Conservation (phyloP, 805 yeast species). For the Myxozyma udenii region DNA sequence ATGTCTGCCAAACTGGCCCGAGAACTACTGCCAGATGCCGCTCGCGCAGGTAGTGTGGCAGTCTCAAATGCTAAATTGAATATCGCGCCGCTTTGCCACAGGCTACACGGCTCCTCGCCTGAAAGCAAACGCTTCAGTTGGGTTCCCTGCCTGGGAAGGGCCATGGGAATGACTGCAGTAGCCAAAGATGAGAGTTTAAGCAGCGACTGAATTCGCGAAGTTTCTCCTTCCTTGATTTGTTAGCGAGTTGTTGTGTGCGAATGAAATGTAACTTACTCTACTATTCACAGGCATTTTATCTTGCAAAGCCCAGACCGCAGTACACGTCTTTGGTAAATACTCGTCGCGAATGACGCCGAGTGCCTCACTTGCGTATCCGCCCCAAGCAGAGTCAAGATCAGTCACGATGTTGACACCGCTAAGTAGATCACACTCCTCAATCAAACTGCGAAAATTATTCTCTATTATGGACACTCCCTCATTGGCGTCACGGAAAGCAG, state of each 20-base stretch:
- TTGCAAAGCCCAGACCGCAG: slow-evolving; percentile 50
- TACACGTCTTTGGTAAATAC: slow-evolving; percentile 49
- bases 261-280: slow-evolving; percentile 1
- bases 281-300: slow-evolving; percentile 10
- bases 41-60: slow-evolving; percentile 24
- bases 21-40: slow-evolving; percentile 1
- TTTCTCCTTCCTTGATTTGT: slow-evolving; percentile 1
- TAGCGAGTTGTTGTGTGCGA: neutral
- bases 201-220: slow-evolving; percentile 17
- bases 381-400: slow-evolving; percentile 81
- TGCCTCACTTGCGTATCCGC: slow-evolving; percentile 60
- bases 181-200: slow-evolving; percentile 14
- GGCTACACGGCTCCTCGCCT: slow-evolving; percentile 10
- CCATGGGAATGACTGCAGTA: slow-evolving; percentile 29
- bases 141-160: slow-evolving; percentile 4
- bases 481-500: slow-evolving; percentile 50
- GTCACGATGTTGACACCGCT: slow-evolving; percentile 67
- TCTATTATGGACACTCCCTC: slow-evolving; percentile 45
- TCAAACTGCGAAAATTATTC: slow-evolving; percentile 51
- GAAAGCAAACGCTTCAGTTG: neutral
- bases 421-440: slow-evolving; percentile 75
- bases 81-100: slow-evolving; percentile 28
- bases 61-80: slow-evolving; percentile 26
- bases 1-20: slow-evolving; percentile 11
- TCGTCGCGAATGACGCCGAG: slow-evolving; percentile 66